Conservation (phyloP, 257 asterid genomes). For the Primulina tabacum region DNA sequence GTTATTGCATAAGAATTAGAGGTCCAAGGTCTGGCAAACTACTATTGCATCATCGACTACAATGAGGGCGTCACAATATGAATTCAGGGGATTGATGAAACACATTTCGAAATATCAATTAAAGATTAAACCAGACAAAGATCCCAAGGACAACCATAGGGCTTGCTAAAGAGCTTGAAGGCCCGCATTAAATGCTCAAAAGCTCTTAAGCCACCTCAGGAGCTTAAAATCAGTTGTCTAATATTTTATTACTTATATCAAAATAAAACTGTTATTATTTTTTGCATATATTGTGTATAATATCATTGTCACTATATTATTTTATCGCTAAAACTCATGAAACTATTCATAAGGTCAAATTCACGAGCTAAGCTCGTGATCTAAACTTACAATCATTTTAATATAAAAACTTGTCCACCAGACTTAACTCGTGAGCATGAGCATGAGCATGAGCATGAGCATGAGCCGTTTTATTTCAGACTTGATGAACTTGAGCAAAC, state of each 20-base stretch:
- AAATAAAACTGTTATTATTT: too few relatives aligned
- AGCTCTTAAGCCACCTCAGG: background rate
- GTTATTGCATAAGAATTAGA: background rate
- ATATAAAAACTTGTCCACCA: too few relatives aligned
- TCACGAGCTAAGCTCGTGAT: background rate
- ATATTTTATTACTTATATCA: too few relatives aligned
- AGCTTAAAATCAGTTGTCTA: background rate
- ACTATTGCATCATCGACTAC: background rate
- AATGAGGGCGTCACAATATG: background rate
- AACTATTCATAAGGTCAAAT: background rate
- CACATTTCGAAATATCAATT: too few relatives aligned
- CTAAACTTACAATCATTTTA: too few relatives aligned
- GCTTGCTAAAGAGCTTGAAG: background rate
- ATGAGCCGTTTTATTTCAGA: background rate
- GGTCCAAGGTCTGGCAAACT: background rate
- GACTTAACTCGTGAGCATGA: too few relatives aligned
- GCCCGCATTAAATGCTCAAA: too few relatives aligned
- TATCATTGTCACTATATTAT: too few relatives aligned
- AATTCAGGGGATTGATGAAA: background rate
- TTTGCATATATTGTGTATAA: too few relatives aligned
- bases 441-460: too few relatives aligned
- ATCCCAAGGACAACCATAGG: background rate
- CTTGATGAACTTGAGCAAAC: too few relatives aligned
- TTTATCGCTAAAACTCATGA: background rate
- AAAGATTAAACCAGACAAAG: background rate